Evolutionary conservation across 257 asterid genomes (phyloP).

Genomic region (Nyctanthes arbortristis): DNA sequence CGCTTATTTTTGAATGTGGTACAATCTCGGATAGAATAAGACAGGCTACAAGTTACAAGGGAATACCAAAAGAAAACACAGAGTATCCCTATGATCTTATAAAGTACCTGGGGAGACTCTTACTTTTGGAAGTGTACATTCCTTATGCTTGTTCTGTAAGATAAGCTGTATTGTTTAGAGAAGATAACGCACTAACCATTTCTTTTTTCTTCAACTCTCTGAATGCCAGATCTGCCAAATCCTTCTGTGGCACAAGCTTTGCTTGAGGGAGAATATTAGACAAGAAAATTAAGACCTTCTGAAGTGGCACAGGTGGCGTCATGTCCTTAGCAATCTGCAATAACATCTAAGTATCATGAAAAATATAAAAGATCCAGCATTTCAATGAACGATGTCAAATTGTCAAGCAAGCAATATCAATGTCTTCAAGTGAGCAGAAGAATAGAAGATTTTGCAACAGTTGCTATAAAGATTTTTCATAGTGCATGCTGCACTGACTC

Average conservation of each 20-base stretch:
- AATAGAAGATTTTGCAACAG: neutral
- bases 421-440: neutral
- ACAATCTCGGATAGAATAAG: neutral
- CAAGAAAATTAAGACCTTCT: constrained; percentile 64
- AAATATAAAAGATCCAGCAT: neutral
- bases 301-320: constrained; percentile 79
- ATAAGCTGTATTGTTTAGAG: neutral
- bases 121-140: neutral
- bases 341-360: neutral
- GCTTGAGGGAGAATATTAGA: constrained; percentile 80
- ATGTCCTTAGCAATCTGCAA: constrained; percentile 96
- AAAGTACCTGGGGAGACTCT: neutral
- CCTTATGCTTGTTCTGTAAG: neutral
- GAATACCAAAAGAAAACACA: neutral
- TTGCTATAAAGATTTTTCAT: neutral
- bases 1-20: too few species aligned
- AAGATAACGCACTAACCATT: constrained; percentile 47
- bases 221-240: constrained; percentile 83
- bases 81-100: neutral
- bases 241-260: constrained; percentile 88
- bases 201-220: constrained; percentile 65
- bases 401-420: neutral
- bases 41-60: neutral
- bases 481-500: too few species aligned
- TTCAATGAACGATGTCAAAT: neutral